These are phyloP conservation scores for Pulveroboletus sp. DNA, from an alignment of 768 basidiomycete genomes.

Conservation along the genomic window DNA sequence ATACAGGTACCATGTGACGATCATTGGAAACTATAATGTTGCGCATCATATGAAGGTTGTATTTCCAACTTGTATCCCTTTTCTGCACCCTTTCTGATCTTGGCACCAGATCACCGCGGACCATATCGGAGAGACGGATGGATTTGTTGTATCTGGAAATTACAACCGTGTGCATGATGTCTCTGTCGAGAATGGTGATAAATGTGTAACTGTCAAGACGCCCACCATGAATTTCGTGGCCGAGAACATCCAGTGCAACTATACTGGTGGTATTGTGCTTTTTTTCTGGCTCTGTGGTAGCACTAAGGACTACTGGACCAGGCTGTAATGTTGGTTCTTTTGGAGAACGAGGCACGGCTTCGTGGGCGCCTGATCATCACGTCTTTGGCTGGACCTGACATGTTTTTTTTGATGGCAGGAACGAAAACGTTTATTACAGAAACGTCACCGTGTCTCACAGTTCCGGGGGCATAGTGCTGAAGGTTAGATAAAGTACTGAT, in stretches of 20 bases:
- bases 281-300: background rate
- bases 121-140: conserved; percentile 10
- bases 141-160: conserved; percentile 24
- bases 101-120: conserved; percentile 5
- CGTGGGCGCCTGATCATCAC: background rate
- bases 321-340: conserved; percentile 18
- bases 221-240: conserved; percentile 21
- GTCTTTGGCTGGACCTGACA: background rate
- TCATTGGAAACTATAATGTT: conserved; percentile 8
- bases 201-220: conserved; percentile 35
- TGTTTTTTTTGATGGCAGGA: background rate
- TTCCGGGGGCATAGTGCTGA: conserved; percentile 3
- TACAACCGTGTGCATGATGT: conserved; percentile 34
- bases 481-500: background rate
- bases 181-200: conserved; percentile 30
- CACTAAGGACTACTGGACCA: background rate
- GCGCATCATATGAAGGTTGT: conserved; percentile 10
- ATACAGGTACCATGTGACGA: conserved; percentile 13
- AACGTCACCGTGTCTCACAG: conserved; percentile 2
- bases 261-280: conserved; percentile 7
- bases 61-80: background rate
- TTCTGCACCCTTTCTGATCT: background rate
- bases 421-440: conserved; percentile 9
- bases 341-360: background rate
- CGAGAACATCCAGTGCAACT: conserved; percentile 10